These are phyloP conservation scores for Fusarium pseudograminearum DNA, from an alignment of 2,329 filamentous ascomycete genomes.

Conservation along the genomic window DNA sequence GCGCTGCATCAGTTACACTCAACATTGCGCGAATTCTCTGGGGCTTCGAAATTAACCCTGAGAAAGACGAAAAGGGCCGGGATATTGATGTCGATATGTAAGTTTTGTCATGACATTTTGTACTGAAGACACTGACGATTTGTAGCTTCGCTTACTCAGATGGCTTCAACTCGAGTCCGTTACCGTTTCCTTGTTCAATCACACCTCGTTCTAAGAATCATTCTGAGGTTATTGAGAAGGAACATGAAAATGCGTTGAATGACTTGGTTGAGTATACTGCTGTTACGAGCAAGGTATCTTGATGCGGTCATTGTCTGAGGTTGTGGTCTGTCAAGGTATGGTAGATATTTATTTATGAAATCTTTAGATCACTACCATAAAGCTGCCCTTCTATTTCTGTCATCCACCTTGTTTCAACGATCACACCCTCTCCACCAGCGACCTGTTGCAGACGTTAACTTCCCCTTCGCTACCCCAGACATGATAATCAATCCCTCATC, in stretches of 20 bases:
- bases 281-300: slow-evolving; percentile 40
- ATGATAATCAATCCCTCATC: neutral
- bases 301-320: neutral
- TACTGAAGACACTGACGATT: neutral
- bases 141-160: slow-evolving; percentile 57
- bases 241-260: slow-evolving; percentile 45
- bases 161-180: slow-evolving; percentile 57
- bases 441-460: too few relatives aligned
- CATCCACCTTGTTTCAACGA: too few relatives aligned
- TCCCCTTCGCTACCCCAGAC: neutral
- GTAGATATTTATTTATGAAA: too few relatives aligned
- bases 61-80: slow-evolving; percentile 46
- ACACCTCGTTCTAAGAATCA: slow-evolving; percentile 52
- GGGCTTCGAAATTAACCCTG: slow-evolving; percentile 60
- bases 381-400: too few relatives aligned
- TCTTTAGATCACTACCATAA: too few relatives aligned
- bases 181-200: slow-evolving; percentile 58
- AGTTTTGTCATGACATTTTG: slow-evolving; percentile 5
- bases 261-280: slow-evolving; percentile 48
- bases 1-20: slow-evolving; percentile 61
- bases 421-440: accelerated
- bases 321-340: accelerated
- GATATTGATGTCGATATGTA: slow-evolving; percentile 56
- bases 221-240: slow-evolving; percentile 49
- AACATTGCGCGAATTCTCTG: slow-evolving; percentile 64